phyloP scores from a whole-genome alignment of 768 basidiomycete species.

The Agaricus subrufescens region DNA sequence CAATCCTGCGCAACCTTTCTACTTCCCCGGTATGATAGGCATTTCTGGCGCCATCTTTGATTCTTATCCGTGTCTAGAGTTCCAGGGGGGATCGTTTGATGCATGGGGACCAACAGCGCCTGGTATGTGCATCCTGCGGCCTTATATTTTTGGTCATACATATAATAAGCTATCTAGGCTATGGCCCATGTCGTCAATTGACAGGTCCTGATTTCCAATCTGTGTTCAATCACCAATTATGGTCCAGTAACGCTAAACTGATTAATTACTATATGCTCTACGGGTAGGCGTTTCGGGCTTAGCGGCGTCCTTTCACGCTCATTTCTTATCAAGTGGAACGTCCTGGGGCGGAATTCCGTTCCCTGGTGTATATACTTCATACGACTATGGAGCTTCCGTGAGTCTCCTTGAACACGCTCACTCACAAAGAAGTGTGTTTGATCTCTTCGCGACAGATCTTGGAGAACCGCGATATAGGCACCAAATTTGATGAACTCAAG shows the following conservation, averaged over 20 bases:
- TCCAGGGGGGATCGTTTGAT: slow-evolving; percentile 76
- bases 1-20: slow-evolving; percentile 56
- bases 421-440: not conserved
- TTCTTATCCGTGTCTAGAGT: slow-evolving; percentile 27
- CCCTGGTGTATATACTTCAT: slow-evolving; percentile 74
- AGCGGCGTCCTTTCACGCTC: not conserved
- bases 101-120: slow-evolving; percentile 77
- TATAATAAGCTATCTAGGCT: slow-evolving; percentile 33
- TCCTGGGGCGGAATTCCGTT: slow-evolving; percentile 82
- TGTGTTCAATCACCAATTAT: slow-evolving; percentile 74
- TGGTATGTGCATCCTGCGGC: slow-evolving; percentile 27
- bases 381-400: slow-evolving; percentile 75
- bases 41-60: not conserved
- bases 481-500: slow-evolving; percentile 77
- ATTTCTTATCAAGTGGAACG: slow-evolving; percentile 52
- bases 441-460: slow-evolving; percentile 32
- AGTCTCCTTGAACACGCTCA: not conserved
- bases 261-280: slow-evolving; percentile 86
- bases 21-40: slow-evolving; percentile 52
- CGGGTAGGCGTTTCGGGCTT: slow-evolving; percentile 38
- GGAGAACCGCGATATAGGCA: slow-evolving; percentile 60
- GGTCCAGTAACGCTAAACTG: slow-evolving; percentile 79
- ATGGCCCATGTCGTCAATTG: slow-evolving; percentile 55
- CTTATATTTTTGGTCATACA: not conserved
- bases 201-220: slow-evolving; percentile 73